Base-by-base conservation (phyloP, 306 rosid genomes). In the Medicago ruthenica region DNA sequence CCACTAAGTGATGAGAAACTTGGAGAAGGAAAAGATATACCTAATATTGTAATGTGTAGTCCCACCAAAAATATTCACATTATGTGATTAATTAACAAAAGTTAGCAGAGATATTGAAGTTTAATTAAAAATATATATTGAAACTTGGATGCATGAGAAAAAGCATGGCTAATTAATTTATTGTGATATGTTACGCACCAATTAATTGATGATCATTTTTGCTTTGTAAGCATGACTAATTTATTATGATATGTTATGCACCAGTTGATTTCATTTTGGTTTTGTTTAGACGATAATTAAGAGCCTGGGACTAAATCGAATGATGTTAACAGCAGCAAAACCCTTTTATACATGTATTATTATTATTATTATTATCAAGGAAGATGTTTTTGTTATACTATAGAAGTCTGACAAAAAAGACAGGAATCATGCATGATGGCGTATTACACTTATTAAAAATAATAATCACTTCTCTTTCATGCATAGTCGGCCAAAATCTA, bases 1-100 rank as follows among this genome's bases (percentile, higher is more conserved):
- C 79, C 81, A 81, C 81, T 85, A 34, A 64, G 51, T 59, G 59
- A 57, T 70, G 78, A 77, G 83, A 81, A 77, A 78, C 76, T 84
- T 77, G 78, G 76, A 37, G 81, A 77, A 47, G 63, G 62, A 77
- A 77, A 78, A 69, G 74, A 74, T 81, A 78, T 74, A 71, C 76
- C 64, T 60, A 77, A 80, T 80, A 67, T 72, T 67, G 79, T 18
- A 71, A 42, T 39, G 69, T 16, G 57, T 60, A 76, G 84, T 79
- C 79, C 76, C 87, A 77, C 80, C 71, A 20, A 79, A 79, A 48
- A 48, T 60, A 21, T 21, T 15, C 11, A 20, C 16, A 40, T 74
- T 60, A 73, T 3, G 48, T 64, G 70, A 54, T 36, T 15, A 60
- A 42, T 76, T 53, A 71, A 71, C 13, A 27, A 81, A 70, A 76